phyloP scores from a whole-genome alignment of 2,329 filamentous ascomycete species.

The Exophiala xenobiotica region DNA sequence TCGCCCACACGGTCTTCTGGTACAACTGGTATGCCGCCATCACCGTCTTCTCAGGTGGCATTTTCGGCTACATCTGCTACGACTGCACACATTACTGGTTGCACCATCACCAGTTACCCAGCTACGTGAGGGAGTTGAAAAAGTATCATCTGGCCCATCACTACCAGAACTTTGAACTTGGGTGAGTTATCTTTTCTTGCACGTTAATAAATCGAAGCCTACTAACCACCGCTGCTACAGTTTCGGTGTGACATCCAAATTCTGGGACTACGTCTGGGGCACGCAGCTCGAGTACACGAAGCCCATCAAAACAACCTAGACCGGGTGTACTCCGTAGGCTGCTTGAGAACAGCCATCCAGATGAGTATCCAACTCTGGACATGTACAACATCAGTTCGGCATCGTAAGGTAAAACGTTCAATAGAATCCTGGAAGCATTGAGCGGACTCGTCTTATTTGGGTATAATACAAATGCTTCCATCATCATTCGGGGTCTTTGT shows the following conservation, averaged over 20 bases:
- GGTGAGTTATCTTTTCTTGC: constrained; percentile 38
- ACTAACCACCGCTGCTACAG: constrained; percentile 13
- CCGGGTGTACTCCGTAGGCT: too few relatives aligned
- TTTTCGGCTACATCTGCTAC: constrained; percentile 95
- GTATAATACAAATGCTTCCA: too few relatives aligned
- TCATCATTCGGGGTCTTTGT: too few relatives aligned
- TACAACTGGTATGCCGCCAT: constrained; percentile 82
- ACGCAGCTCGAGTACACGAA: constrained; percentile 67
- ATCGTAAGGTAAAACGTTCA: too few relatives aligned
- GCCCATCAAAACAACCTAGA: constrained; percentile 29
- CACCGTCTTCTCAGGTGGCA: constrained; percentile 79
- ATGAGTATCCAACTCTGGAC: too few relatives aligned
- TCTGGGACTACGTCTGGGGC: constrained; percentile 92
- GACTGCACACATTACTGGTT: constrained; percentile 98
- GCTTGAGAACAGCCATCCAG: too few relatives aligned
- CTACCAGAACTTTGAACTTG: constrained; percentile 96
- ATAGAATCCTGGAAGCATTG: too few relatives aligned
- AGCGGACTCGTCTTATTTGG: too few relatives aligned
- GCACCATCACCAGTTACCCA: constrained; percentile 88
- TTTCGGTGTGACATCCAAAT: constrained; percentile 92
- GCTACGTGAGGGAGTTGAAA: constrained; percentile 89
- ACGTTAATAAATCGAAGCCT: not conserved
- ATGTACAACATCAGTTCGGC: too few relatives aligned
- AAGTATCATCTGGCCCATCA: constrained; percentile 97
- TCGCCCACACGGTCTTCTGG: constrained; percentile 78